These are phyloP conservation scores for Penstemon newberryi DNA, from an alignment of 257 asterid genomes.

Conservation along the genomic window DNA sequence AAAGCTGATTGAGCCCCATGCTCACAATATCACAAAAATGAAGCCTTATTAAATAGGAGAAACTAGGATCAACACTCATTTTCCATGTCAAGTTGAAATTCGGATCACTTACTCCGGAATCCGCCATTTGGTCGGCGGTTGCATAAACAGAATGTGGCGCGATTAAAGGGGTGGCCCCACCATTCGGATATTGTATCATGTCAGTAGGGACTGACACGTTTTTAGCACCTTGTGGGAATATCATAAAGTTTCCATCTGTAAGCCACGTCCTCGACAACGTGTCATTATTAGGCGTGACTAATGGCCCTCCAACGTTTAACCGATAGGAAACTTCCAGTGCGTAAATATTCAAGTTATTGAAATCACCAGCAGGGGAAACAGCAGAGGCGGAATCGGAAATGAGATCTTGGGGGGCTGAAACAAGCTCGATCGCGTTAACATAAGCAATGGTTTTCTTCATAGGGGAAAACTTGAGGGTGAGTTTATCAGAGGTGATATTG, in stretches of 20 bases:
- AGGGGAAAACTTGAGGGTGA: conserved; percentile 78
- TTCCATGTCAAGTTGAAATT: conserved; percentile 84
- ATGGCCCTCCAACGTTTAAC: conserved; percentile 74
- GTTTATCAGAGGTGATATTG: conserved; percentile 55
- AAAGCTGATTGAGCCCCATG: conserved; percentile 66
- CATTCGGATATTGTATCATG: conserved; percentile 46
- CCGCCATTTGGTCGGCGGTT: conserved; percentile 79
- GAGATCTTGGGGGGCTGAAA: conserved; percentile 75
- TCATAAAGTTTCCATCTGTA: conserved; percentile 45
- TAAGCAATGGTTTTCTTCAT: conserved; percentile 67
- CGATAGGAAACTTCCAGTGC: conserved; percentile 68
- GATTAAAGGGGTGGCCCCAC: conserved; percentile 68
- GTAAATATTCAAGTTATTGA: conserved; percentile 38
- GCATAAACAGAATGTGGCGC: conserved; percentile 72
- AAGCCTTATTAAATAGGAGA: conserved; percentile 68
- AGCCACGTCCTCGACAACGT: conserved; percentile 74
- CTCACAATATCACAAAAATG: conserved; percentile 92
- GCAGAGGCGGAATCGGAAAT: conserved; percentile 58
- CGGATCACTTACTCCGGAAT: conserved; percentile 55
- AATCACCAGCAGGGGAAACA: conserved; percentile 51
- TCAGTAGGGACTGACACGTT: conserved; percentile 54
- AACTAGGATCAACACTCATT: conserved; percentile 72
- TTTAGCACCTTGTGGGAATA: conserved; percentile 58
- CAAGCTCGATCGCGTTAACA: conserved; percentile 81
- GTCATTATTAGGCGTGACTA: conserved; percentile 71